phyloP scores from a whole-genome alignment of 1,284 basidiomycete genomes.

The Hemileia vastatrix region DNA sequence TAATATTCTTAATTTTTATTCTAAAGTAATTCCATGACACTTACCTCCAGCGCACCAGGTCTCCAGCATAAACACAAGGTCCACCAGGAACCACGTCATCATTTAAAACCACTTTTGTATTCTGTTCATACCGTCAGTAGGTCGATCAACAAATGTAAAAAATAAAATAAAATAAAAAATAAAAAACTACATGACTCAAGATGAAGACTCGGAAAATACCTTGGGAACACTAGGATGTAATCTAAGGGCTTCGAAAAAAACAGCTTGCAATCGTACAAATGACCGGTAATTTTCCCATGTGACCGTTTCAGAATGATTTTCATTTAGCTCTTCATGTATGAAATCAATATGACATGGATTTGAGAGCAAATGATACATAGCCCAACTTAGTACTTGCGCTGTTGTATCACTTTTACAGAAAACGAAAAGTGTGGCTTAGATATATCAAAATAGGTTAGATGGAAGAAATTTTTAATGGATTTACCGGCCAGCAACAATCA shows the following conservation, averaged over 20 bases:
- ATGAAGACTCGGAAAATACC: not conserved
- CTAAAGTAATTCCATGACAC: not conserved
- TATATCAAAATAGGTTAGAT: not conserved
- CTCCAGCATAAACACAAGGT: conserved; percentile 12
- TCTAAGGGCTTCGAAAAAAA: conserved; percentile 24
- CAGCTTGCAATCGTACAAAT: conserved; percentile 13
- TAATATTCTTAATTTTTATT: not conserved
- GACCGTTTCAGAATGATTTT: not conserved
- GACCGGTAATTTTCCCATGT: conserved; percentile 14
- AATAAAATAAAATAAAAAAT: not conserved
- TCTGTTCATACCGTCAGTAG: not conserved
- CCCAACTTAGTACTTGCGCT: conserved; percentile 27
- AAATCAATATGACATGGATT: conserved; percentile 8
- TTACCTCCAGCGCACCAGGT: conserved; percentile 21
- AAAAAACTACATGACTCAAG: not conserved
- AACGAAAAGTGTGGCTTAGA: no score
- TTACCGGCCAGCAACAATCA: conserved; percentile 28
- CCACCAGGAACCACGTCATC: conserved; percentile 22
- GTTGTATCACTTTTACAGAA: conserved; percentile 24
- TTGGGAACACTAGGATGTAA: conserved; percentile 19
- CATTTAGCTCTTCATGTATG: conserved; percentile 7
- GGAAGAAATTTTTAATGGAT: not conserved
- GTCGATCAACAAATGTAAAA: not conserved
- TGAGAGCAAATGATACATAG: conserved; percentile 24
- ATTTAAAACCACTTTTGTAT: conserved; percentile 20